Conservation (phyloP, 2,329 filamentous ascomycete species). For the Colletotrichum incanum region DNA sequence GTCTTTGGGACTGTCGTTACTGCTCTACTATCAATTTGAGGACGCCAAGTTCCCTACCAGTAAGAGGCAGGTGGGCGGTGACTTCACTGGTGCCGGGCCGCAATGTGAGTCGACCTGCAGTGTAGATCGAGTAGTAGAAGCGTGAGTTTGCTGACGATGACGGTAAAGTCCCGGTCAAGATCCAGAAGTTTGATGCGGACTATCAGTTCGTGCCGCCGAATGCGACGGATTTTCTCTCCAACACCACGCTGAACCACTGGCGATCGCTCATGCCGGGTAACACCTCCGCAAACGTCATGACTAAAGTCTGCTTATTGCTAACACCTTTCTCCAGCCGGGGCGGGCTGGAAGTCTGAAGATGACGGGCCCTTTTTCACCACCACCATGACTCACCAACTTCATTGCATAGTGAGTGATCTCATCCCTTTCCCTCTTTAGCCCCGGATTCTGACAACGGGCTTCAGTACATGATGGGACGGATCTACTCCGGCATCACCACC, state of each 20-base stretch:
- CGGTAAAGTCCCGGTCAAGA: constrained; percentile 52
- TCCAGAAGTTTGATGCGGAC: constrained; percentile 57
- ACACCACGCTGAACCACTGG: constrained; percentile 56
- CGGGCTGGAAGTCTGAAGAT: constrained; percentile 52
- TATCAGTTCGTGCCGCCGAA: constrained; percentile 57
- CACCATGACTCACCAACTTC: constrained; percentile 59
- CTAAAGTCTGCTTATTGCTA: neutral
- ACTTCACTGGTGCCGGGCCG: constrained; percentile 55
- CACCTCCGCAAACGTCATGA: neutral
- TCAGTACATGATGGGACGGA: constrained; percentile 54
- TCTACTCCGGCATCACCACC: constrained; percentile 49
- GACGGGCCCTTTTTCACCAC: constrained; percentile 58
- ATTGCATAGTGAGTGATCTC: constrained; percentile 54
- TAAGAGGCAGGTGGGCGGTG: constrained; percentile 56
- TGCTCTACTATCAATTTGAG: constrained; percentile 41
- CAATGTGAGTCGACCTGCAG: constrained; percentile 48
- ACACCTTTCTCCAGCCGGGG: constrained; percentile 47
- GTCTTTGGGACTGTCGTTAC: constrained; percentile 31
- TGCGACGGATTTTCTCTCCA: constrained; percentile 56
- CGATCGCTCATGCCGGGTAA: constrained; percentile 58
- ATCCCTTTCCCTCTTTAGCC: neutral
- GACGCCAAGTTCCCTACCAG: constrained; percentile 24
- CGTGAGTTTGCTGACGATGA: constrained; percentile 20
- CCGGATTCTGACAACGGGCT: neutral
- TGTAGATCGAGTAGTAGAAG: too few species aligned